These are phyloP conservation scores for Xerocomellus intermedius DNA, from an alignment of 768 basidiomycete genomes.

Conservation along the genomic window DNA sequence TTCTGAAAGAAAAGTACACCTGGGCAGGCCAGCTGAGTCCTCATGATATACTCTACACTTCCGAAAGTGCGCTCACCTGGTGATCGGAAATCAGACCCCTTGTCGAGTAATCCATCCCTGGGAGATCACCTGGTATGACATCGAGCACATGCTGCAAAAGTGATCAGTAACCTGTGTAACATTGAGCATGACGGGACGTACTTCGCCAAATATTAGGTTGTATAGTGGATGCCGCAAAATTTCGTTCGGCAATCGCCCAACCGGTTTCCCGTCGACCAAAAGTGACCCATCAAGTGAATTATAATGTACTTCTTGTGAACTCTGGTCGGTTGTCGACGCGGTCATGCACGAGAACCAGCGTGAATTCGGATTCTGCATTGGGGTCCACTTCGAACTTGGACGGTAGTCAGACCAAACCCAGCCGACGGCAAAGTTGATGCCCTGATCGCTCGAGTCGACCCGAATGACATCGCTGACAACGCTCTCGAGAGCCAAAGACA, in stretches of 20 bases:
- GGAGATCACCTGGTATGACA: conserved; percentile 23
- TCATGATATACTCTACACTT: background rate
- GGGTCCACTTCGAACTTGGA: conserved; percentile 22
- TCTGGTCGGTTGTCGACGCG: background rate
- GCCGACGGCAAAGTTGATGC: conserved; percentile 19
- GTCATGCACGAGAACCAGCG: conserved; percentile 27
- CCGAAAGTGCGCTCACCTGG: conserved; percentile 11
- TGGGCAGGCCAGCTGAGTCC: background rate
- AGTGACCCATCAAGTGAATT: conserved; percentile 27
- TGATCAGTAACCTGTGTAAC: background rate
- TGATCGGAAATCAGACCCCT: conserved; percentile 15
- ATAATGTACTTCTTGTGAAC: conserved; percentile 22
- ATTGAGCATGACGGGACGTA: background rate
- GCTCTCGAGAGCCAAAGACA: conserved; percentile 27
- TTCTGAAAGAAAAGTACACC: conserved; percentile 24
- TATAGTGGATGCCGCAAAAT: conserved; percentile 23
- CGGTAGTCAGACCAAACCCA: conserved; percentile 28
- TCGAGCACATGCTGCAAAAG: conserved; percentile 18
- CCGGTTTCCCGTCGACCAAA: conserved; percentile 26
- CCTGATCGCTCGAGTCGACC: background rate
- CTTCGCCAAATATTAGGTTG: conserved; percentile 19
- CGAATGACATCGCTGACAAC: conserved; percentile 1
- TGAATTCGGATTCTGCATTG: conserved; percentile 7
- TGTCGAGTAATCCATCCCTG: conserved; percentile 28
- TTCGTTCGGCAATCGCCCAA: conserved; percentile 22